Evolutionary conservation across 1,284 basidiomycete genomes (phyloP), one percentile per base, ranked within the genome.

Genomic region (Golubevia pallescens): DNA sequence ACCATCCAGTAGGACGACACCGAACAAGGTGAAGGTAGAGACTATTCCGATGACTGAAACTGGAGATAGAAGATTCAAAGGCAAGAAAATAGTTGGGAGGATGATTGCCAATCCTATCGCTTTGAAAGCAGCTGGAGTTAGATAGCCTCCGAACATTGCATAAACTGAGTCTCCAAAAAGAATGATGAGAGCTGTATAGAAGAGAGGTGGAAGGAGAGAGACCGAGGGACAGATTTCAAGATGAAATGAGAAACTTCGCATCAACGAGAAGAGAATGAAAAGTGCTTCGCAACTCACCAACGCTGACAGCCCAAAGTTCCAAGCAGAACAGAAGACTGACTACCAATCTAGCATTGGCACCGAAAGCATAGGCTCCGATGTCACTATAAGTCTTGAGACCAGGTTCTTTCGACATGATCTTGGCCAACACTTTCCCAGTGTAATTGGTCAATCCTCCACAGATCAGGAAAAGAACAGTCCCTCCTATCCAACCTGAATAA

Each of bases 1-100:
- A 0, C 95, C 95, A 83, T 98, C 95, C 61, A 92, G 87, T 54
- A 96, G 87, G 70, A 98, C 89, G 52, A 96, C 93, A 57, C 89
- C 74, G 58, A 95, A 89, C 58, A 97, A 89, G 38, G 93, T 87
- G 51, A 94, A 75, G 0, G 92, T 92, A 2, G 93, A 94, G 10
- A 92, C 60, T 56, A 84, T 82, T 20, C 81, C 81, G 28, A 84
- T 67, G 21, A 84, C 73, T 8, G 75, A 78, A 55, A 83, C 73
- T 6, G 80, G 80, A 51, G 74, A 77, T 7, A 84, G 66, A 42
- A 78, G 71, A 34, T 67, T 67, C 23, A 83, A 65, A 10, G 81
- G 81, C 2, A 84, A 58, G 32, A 84, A 83, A 19, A 83, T 68
- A 21, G 75, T 79, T 1, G 81, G 81, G 0, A 79, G 59, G 20